phyloP scores from a whole-genome alignment of 202 grass and related monocot genomes.

The Hordeum pubiflorum region DNA sequence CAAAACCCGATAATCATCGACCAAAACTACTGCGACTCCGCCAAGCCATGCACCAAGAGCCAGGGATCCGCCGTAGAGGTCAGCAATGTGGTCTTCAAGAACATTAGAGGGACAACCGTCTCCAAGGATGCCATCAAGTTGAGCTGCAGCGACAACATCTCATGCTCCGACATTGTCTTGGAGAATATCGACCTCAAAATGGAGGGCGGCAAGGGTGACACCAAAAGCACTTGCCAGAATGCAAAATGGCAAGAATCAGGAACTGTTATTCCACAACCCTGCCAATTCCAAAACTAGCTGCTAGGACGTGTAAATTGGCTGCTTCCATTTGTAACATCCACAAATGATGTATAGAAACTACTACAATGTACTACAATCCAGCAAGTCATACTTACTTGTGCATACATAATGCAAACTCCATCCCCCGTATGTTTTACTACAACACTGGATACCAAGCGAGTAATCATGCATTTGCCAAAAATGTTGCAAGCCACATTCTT shows the following conservation, averaged over 20 bases:
- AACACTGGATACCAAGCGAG: not conserved
- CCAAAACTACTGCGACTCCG: conserved; percentile 62
- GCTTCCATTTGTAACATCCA: not conserved
- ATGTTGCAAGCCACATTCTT: not conserved
- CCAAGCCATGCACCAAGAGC: conserved; percentile 22
- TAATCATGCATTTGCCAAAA: too few relatives aligned
- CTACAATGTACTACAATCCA: not conserved
- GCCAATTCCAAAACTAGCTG: conserved; percentile 13
- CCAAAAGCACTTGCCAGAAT: conserved; percentile 38
- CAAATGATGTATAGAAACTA: not conserved
- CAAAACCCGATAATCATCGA: conserved; percentile 71
- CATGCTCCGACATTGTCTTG: conserved; percentile 43
- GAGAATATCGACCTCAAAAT: conserved; percentile 45
- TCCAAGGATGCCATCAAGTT: conserved; percentile 52
- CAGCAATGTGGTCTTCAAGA: conserved; percentile 41
- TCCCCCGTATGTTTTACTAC: not conserved
- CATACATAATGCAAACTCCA: not conserved
- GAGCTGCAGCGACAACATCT: conserved; percentile 34
- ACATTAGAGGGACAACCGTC: conserved; percentile 61
- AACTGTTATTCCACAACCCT: conserved; percentile 36
- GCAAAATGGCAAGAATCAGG: conserved; percentile 43
- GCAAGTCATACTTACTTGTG: not conserved
- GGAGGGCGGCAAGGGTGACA: not conserved
- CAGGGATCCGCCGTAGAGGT: conserved; percentile 49
- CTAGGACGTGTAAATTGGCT: not conserved